phyloP scores from a whole-genome alignment of 2,329 filamentous ascomycete genomes.

The Sarocladium strictum region DNA sequence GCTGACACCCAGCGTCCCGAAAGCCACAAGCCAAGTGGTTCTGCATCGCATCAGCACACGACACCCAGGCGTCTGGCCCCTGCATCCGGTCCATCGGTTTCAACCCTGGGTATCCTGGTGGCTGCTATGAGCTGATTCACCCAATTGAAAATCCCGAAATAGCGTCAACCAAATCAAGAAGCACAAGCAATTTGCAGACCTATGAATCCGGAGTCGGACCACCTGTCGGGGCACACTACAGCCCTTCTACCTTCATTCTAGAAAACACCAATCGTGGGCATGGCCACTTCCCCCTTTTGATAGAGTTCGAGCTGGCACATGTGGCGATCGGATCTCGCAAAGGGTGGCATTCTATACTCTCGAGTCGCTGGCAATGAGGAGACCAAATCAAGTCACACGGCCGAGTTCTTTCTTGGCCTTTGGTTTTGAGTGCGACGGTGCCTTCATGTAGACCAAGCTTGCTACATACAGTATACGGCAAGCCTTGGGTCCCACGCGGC shows the following conservation, averaged over 20 bases:
- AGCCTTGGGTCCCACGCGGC: not conserved
- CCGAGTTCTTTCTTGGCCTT: not conserved
- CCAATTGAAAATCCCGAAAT: not conserved
- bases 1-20: not conserved
- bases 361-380: too few relatives aligned
- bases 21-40: not conserved
- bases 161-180: not conserved
- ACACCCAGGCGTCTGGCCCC: not conserved
- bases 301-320: too few relatives aligned
- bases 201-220: not conserved
- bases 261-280: not conserved
- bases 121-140: not conserved
- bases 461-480: not conserved
- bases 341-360: too few relatives aligned
- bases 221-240: not conserved
- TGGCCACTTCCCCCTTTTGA: too few relatives aligned
- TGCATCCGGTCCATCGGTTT: constrained; percentile 2
- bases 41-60: not conserved
- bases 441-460: not conserved
- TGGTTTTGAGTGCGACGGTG: too few relatives aligned
- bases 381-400: too few relatives aligned
- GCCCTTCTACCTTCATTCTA: not conserved
- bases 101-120: not conserved
- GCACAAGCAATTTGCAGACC: not conserved
- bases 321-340: too few relatives aligned